phyloP scores from a whole-genome alignment of 2,329 filamentous ascomycete species.

The Nothopassalora personata region DNA sequence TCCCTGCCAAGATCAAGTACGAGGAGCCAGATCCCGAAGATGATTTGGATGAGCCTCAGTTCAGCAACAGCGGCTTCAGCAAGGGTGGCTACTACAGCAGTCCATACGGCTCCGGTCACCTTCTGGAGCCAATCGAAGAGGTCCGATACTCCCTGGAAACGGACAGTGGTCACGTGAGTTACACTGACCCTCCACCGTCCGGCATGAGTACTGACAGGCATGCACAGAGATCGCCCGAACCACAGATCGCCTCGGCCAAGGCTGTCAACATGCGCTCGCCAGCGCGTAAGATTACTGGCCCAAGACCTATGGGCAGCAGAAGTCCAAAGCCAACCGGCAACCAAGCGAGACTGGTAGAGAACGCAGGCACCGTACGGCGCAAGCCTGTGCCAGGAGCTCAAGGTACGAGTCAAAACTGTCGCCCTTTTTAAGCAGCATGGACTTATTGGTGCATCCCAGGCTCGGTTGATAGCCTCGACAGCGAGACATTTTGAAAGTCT shows the following conservation, averaged over 20 bases:
- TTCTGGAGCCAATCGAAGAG: slow-evolving; percentile 48
- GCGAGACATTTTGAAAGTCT: slow-evolving; percentile 19
- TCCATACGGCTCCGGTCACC: slow-evolving; percentile 34
- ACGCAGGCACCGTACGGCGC: slow-evolving; percentile 22
- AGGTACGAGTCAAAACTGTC: slow-evolving; percentile 11
- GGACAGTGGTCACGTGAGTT: slow-evolving; percentile 34
- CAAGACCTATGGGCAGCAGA: slow-evolving; percentile 44
- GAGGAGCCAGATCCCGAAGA: slow-evolving; percentile 27
- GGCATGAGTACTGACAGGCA: neutral
- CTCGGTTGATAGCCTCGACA: slow-evolving; percentile 20
- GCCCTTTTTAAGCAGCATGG: neutral
- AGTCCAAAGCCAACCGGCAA: slow-evolving; percentile 21
- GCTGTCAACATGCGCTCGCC: slow-evolving; percentile 31
- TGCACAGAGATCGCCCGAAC: slow-evolving; percentile 28
- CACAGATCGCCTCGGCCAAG: slow-evolving; percentile 23
- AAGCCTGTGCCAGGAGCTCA: slow-evolving; percentile 26
- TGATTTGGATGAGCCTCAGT: slow-evolving; percentile 28
- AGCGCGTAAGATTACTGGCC: slow-evolving; percentile 44
- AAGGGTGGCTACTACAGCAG: slow-evolving; percentile 31
- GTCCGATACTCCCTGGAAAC: slow-evolving; percentile 47
- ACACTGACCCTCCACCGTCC: neutral
- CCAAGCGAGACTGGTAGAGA: slow-evolving; percentile 15
- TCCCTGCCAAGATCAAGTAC: slow-evolving; percentile 20
- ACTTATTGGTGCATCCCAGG: slow-evolving; percentile 3
- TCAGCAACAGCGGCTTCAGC: slow-evolving; percentile 33